Base-by-base conservation (phyloP, 2,329 filamentous ascomycete species). In the Curvularia sp. region DNA sequence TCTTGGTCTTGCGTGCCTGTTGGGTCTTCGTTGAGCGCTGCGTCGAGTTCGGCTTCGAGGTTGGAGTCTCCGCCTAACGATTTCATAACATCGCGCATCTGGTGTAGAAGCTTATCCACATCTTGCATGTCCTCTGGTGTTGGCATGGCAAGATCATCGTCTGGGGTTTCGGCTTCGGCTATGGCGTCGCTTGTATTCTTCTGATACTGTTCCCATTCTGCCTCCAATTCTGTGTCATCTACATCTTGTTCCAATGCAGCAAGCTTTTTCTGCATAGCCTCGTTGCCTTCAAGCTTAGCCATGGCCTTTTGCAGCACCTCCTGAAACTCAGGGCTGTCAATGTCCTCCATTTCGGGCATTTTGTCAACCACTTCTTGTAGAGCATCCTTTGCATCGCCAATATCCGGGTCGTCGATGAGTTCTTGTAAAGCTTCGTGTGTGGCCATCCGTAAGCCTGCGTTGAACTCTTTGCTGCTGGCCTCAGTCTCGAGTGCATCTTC, bases 371-470 rank as follows among this genome's bases (percentile, higher is more conserved):
- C 62, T 13, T 68, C 65, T 33, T 60, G 60, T 8, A 76, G 49
- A 15, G 72, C 70, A 5, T 57, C 58, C 38, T 53, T 65, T 4
- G 63, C 66, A 20, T 69, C 61, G 10, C 53, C 66, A 3, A 73
- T 57, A 3, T 70, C 68, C 5, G 75, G 72, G 31, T 76, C 72
- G 7, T 74, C 55, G 28, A 75, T 61, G 31, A 75, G 43, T 20
- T 70, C 61, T 30, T 71, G 66, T 5, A 75, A 33, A 4, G 58
- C 57, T 20, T 71, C 61, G 28, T 70, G 62, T 13, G 67, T 65
- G 4, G 57, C 64, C 49, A 62, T 66, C 1, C 62, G 59, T n/a
- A 69, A 24, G n/a, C 47, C 35, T 0, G 64, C 60, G n/a, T 60
- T 55, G 18, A 70, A 44, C 33, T 71, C 57, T 28, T 66, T 59